phyloP scores from a whole-genome alignment of 2,329 filamentous ascomycete species.

The Epichloe sylvatica region DNA sequence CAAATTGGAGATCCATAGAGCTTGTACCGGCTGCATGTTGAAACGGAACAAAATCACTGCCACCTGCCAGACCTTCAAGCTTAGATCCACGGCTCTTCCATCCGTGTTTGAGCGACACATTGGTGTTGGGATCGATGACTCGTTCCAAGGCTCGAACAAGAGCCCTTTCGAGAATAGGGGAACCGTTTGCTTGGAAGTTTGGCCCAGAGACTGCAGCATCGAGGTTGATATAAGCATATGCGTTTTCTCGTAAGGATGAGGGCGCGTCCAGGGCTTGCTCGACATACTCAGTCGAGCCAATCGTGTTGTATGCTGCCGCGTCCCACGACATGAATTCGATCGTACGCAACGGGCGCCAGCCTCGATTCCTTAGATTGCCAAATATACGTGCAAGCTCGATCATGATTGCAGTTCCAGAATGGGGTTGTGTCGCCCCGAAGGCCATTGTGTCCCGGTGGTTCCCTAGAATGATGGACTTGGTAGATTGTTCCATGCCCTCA shows the following conservation, averaged over 20 bases:
- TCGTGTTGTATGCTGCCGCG: slow-evolving; percentile 79
- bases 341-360: slow-evolving; percentile 85
- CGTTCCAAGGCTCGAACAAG: slow-evolving; percentile 61
- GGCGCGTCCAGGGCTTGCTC: slow-evolving; percentile 58
- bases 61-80: slow-evolving; percentile 57
- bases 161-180: slow-evolving; percentile 62
- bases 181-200: slow-evolving; percentile 64
- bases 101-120: slow-evolving; percentile 57
- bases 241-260: slow-evolving; percentile 50
- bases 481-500: slow-evolving; percentile 64
- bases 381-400: slow-evolving; percentile 79
- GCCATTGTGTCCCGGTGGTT: slow-evolving; percentile 91
- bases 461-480: slow-evolving; percentile 77
- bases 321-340: slow-evolving; percentile 98
- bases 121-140: slow-evolving; percentile 56
- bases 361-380: slow-evolving; percentile 58
- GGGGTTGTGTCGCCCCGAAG: slow-evolving; percentile 73
- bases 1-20: slow-evolving; percentile 72
- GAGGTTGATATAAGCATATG: slow-evolving; percentile 81
- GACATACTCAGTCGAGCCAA: slow-evolving; percentile 89
- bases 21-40: slow-evolving; percentile 83
- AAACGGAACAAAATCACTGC: slow-evolving; percentile 78
- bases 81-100: slow-evolving; percentile 54
- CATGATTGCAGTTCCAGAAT: slow-evolving; percentile 80
- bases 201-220: slow-evolving; percentile 66